Conservation (phyloP, 495 filamentous ascomycete species). For the Penicillium nucicola region DNA sequence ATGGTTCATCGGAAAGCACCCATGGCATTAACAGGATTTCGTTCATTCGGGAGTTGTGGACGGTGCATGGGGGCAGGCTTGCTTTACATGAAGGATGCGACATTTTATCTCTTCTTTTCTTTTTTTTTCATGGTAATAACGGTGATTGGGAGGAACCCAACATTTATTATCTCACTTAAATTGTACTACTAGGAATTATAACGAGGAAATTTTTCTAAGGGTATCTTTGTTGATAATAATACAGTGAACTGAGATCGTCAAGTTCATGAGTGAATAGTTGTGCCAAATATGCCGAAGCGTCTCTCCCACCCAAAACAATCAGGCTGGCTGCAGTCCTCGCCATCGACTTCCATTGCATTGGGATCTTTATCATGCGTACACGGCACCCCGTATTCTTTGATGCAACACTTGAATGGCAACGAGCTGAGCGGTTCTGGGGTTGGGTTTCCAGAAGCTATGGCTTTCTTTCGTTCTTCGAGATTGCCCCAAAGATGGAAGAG, state of each 20-base stretch:
- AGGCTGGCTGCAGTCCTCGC: constrained; percentile 22
- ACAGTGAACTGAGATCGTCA: background rate
- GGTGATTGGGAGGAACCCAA: background rate
- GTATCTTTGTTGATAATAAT: constrained; percentile 1
- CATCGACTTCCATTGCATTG: constrained; percentile 20
- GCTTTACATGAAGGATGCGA: constrained; percentile 1
- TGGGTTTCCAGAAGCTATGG: constrained; percentile 9
- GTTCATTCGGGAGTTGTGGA: constrained; percentile 4
- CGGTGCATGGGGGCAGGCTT: constrained; percentile 8
- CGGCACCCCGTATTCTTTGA: constrained; percentile 54
- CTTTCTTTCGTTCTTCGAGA: constrained; percentile 64
- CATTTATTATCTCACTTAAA: background rate
- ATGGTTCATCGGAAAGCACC: background rate
- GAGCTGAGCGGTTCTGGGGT: constrained; percentile 13
- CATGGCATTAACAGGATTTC: constrained; percentile 7
- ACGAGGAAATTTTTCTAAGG: background rate
- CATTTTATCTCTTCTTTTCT: too few relatives aligned
- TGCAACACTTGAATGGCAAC: constrained; percentile 37
- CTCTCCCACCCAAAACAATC: constrained; percentile 50
- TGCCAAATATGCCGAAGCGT: constrained; percentile 48
- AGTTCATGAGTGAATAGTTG: constrained; percentile 34
- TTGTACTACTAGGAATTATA: constrained; percentile 7
- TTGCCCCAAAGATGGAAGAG: constrained; percentile 85
- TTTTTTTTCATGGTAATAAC: background rate
- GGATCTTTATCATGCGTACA: constrained; percentile 27